A percentile compares a stretch with the other conserved stretches of the same genome.
Evolutionary conservation across 2,329 filamentous ascomycete genomes (phyloP).

Genomic region (Diaporthe citriasiana): DNA sequence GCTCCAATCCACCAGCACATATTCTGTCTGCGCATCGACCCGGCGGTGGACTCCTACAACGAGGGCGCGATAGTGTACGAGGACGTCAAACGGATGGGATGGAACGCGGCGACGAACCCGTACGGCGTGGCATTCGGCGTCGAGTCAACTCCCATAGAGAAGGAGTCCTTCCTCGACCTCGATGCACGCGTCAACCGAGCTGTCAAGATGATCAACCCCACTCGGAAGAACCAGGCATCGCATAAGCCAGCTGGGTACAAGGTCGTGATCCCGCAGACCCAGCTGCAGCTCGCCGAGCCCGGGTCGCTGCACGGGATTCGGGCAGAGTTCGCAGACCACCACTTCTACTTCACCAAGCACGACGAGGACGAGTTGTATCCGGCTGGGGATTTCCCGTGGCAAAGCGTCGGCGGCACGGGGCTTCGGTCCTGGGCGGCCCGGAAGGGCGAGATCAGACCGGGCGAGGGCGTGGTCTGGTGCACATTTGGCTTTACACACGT

Average conservation of each 20-base stretch:
- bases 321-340: slow-evolving; percentile 55
- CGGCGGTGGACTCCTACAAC: slow-evolving; percentile 69
- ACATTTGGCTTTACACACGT: slow-evolving; percentile 71
- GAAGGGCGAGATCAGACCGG: slow-evolving; percentile 61
- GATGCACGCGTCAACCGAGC: slow-evolving; percentile 62
- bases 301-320: slow-evolving; percentile 53
- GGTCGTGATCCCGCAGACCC: slow-evolving; percentile 67
- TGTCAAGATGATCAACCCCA: slow-evolving; percentile 71
- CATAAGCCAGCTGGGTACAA: slow-evolving; percentile 69
- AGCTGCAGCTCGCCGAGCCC: slow-evolving; percentile 66
- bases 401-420: slow-evolving; percentile 54
- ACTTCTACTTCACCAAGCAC: slow-evolving; percentile 54
- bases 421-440: slow-evolving; percentile 52
- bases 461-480: slow-evolving; percentile 66
- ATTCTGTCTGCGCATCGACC: slow-evolving; percentile 76
- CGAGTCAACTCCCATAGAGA: slow-evolving; percentile 60
- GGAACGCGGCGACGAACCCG: slow-evolving; percentile 57
- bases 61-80: slow-evolving; percentile 70
- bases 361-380: slow-evolving; percentile 55
- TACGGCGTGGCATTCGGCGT: slow-evolving; percentile 65
- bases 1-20: slow-evolving; percentile 83
- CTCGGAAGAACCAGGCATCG: slow-evolving; percentile 66
- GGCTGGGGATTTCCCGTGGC: slow-evolving; percentile 56
- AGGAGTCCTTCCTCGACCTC: slow-evolving; percentile 62
- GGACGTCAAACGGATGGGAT: slow-evolving; percentile 68